Evolutionary conservation across 1,139 yeast genomes (phyloP), one percentile per base, ranked within the genome.

Genomic region (Diutina catenulata): DNA sequence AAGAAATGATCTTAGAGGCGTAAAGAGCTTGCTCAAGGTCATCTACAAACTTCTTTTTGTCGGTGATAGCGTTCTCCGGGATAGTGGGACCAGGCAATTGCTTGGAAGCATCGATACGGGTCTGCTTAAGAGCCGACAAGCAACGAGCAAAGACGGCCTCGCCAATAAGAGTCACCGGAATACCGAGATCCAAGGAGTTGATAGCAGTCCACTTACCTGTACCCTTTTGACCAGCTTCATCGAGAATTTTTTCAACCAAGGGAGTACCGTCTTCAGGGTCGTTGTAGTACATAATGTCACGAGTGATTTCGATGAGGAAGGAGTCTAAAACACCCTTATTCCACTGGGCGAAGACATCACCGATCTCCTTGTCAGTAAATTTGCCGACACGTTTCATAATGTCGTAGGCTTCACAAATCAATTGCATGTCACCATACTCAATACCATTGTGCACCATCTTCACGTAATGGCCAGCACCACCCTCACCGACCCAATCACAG

Each of bases 381-480:
- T 87, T 86, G 63, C 94, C 95, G 53, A 84, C 80, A 64, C 96
- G 80, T 76, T 86, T 88, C 80, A 91, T 70, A 60, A 91, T 69
- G 62, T 88, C 96, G 68, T 91, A 91, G 49, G 96, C 96, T 71
- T 91, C 98, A 67, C 91, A 79, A 61, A 91, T 91, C 74, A 91
- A 76, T 71, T 91, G 98, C 98, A 91, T 91, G 68, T 91, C 98
- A 77, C 98, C 98, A 65, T 91, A 91, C 69, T 91, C 98, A 56
- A 91, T 91, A 82, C 98, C 98, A 63, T 91, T 91, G 76, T 91
- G 98, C 51, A 91, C 97, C 98, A 91, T 91, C 76, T 91, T 91
- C 60, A 91, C 97, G 70, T 82, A 91, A 70, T 91, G 98, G 59
- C 98, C 98, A 40, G 97, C 78, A 64, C 98, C 98, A 43, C 94